These are phyloP conservation scores for Diaporthe destruens DNA, from an alignment of 2,329 filamentous ascomycete species.

Conservation along the genomic window DNA sequence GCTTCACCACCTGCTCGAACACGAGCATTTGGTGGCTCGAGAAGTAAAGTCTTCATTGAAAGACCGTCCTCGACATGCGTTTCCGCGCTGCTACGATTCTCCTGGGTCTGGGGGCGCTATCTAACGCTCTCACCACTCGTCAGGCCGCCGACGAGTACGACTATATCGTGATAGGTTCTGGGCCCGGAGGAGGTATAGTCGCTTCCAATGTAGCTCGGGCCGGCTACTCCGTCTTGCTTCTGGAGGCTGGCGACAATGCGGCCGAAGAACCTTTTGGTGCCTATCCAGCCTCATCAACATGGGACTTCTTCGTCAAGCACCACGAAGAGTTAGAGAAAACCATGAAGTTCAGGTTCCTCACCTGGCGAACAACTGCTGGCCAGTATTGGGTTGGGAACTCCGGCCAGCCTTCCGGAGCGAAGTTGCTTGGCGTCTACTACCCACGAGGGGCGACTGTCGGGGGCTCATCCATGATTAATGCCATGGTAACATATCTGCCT, in stretches of 20 bases:
- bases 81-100: background rate
- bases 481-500: slow-evolving; percentile 48
- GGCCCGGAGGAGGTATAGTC: background rate
- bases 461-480: slow-evolving; percentile 50
- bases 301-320: slow-evolving; percentile 70
- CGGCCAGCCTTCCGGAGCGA: slow-evolving; percentile 48
- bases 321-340: slow-evolving; percentile 61
- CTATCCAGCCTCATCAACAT: slow-evolving; percentile 45
- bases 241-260: slow-evolving; percentile 12
- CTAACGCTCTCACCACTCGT: background rate
- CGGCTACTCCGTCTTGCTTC: background rate
- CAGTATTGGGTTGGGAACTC: slow-evolving; percentile 48
- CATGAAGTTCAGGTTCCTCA: slow-evolving; percentile 60
- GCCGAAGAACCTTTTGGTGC: slow-evolving; percentile 1
- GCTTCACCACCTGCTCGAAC: rapidly evolving
- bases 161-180: slow-evolving; percentile 22
- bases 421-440: slow-evolving; percentile 50
- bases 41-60: rapidly evolving
- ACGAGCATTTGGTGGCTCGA: too few relatives aligned
- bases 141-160: slow-evolving; percentile 18
- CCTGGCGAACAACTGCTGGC: slow-evolving; percentile 48
- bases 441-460: slow-evolving; percentile 50
- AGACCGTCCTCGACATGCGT: background rate
- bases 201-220: slow-evolving; percentile 23
- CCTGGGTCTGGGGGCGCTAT: background rate